phyloP scores from a whole-genome alignment of 2,329 filamentous ascomycete genomes.

The Fusarium caatingaense region DNA sequence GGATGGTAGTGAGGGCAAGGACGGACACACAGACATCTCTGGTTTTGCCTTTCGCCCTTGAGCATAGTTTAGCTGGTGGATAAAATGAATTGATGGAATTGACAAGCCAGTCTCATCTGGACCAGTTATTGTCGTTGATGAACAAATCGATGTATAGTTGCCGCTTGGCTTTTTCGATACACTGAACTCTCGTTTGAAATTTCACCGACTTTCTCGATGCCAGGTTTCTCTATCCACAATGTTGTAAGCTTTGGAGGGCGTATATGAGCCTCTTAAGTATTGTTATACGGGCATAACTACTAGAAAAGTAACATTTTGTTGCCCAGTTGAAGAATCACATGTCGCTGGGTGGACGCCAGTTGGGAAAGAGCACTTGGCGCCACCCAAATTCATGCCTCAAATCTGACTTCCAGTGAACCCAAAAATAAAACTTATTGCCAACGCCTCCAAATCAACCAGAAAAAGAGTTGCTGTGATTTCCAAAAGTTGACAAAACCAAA shows the following conservation, averaged over 20 bases:
- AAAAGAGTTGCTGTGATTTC: not conserved
- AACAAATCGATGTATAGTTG: not conserved
- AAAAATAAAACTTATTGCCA: not conserved
- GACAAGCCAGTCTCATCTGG: not conserved
- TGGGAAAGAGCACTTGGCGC: not conserved
- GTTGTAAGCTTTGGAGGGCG: too few relatives aligned
- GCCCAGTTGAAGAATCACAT: slow-evolving; percentile 1
- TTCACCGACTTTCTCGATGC: not conserved
- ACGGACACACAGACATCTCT: not conserved
- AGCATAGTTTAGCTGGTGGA: not conserved
- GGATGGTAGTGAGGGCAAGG: not conserved
- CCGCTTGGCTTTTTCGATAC: not conserved
- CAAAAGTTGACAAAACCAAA: not conserved
- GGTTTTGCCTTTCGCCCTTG: not conserved
- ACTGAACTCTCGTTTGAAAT: not conserved
- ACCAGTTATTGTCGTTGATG: not conserved
- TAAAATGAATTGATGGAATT: not conserved
- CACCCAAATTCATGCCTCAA: not conserved
- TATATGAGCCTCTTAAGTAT: not conserved
- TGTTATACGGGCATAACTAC: not conserved
- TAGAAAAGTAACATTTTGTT: not conserved
- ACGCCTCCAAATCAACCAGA: not conserved
- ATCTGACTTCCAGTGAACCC: not conserved
- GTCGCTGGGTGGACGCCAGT: not conserved
- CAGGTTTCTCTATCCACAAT: too few relatives aligned